Evolutionary conservation across 768 basidiomycete species (phyloP).

Genomic region (Saitozyma podzolica): DNA sequence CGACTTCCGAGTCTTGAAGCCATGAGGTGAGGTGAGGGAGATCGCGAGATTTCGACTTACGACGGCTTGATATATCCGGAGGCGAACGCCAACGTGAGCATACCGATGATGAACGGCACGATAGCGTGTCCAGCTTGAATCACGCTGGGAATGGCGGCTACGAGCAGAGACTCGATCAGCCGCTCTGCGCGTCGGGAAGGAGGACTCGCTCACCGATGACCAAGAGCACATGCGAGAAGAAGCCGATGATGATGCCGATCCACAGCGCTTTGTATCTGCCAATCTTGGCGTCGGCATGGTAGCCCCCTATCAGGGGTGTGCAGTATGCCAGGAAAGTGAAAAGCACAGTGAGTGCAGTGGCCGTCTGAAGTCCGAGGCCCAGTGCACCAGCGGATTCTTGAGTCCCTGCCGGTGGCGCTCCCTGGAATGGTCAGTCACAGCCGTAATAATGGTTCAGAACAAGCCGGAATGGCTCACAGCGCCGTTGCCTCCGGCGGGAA

Average conservation of each 20-base stretch:
- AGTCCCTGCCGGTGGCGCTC: constrained; percentile 23
- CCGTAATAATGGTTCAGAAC: not conserved
- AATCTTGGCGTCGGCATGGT: constrained; percentile 49
- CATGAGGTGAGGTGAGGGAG: no score
- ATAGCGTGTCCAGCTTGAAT: constrained; percentile 34
- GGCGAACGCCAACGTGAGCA: constrained; percentile 46
- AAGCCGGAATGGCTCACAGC: constrained; percentile 7
- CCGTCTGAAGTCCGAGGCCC: constrained; percentile 37
- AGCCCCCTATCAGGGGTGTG: constrained; percentile 48
- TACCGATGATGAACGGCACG: constrained; percentile 41
- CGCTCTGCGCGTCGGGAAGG: no score
- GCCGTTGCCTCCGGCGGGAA: constrained; percentile 46
- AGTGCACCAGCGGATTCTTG: constrained; percentile 42
- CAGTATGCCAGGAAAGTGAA: constrained; percentile 49
- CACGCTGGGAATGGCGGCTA: constrained; percentile 46
- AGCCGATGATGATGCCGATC: constrained; percentile 40
- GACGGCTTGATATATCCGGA: constrained; percentile 46
- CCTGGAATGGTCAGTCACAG: no score
- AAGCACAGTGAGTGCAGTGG: constrained; percentile 32
- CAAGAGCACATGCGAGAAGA: constrained; percentile 46
- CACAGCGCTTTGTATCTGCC: constrained; percentile 51
- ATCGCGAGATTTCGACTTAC: no score
- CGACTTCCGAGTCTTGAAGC: no score
- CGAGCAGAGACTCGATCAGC: no score
- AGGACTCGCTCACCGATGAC: no score